phyloP scores from a whole-genome alignment of 768 basidiomycete species.

The Phaffia tasmanica region DNA sequence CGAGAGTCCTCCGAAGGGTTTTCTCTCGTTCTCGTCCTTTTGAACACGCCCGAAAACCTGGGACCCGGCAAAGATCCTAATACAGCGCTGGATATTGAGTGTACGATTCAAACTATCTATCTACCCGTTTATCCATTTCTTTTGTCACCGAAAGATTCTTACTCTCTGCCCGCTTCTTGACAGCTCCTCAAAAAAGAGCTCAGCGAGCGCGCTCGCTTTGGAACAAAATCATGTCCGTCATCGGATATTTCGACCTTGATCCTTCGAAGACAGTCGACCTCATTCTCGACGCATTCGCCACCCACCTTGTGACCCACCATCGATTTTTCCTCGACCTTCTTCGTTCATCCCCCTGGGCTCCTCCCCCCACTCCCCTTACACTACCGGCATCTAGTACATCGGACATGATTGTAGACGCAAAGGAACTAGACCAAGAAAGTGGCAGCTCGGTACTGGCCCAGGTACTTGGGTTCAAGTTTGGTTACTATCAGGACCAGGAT shows the following conservation, averaged over 20 bases:
- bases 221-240: slow-evolving; percentile 75
- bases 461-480: slow-evolving; percentile 95
- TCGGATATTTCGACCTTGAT: slow-evolving; percentile 90
- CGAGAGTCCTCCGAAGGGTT: slow-evolving; percentile 97
- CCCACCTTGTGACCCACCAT: slow-evolving; percentile 69
- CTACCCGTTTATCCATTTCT: not conserved
- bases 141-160: not conserved
- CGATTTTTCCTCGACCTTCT: slow-evolving; percentile 79
- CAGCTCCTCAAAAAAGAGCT: not conserved
- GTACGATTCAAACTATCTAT: not conserved
- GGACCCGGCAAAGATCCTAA: slow-evolving; percentile 18
- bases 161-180: not conserved
- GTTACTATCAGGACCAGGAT: slow-evolving; percentile 64
- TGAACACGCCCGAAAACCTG: slow-evolving; percentile 36
- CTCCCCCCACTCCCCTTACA: slow-evolving; percentile 11
- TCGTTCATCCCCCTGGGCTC: slow-evolving; percentile 71
- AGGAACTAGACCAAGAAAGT: slow-evolving; percentile 27
- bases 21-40: slow-evolving; percentile 76
- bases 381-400: not conserved
- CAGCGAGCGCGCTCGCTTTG: slow-evolving; percentile 43
- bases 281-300: slow-evolving; percentile 78
- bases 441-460: slow-evolving; percentile 47
- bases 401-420: slow-evolving; percentile 23
- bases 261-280: slow-evolving; percentile 89
- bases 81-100: slow-evolving; percentile 18